Evolutionary conservation across 225 moss, liverwort and hornwort species (phyloP).

Genomic region (Bryoerythrophyllum caledonicum): DNA sequence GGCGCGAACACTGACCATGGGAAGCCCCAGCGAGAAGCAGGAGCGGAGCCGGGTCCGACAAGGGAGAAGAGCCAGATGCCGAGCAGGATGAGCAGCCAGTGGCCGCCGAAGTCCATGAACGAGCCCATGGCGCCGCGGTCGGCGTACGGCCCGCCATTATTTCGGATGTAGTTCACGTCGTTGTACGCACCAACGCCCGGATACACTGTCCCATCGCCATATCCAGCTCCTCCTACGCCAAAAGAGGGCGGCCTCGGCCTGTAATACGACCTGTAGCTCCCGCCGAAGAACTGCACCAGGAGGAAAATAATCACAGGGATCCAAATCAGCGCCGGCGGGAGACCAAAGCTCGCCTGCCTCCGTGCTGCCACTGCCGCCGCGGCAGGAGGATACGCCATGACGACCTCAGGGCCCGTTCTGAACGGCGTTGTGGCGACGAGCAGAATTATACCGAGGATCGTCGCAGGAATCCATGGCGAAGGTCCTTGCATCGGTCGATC

Average conservation of each 20-base stretch:
- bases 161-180: slow-evolving; percentile 29
- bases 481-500: slow-evolving; percentile 37
- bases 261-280: slow-evolving; percentile 14
- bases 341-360: background rate
- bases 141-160: slow-evolving; percentile 25
- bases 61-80: slow-evolving; percentile 45
- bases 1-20: slow-evolving; percentile 49
- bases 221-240: slow-evolving; percentile 17
- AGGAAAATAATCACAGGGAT: slow-evolving; percentile 37
- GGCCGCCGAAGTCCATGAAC: slow-evolving; percentile 58
- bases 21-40: slow-evolving; percentile 21
- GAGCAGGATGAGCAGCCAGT: slow-evolving; percentile 50
- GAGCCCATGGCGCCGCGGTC: slow-evolving; percentile 25
- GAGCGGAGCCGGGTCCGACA: slow-evolving; percentile 32
- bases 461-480: slow-evolving; percentile 47
- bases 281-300: slow-evolving; percentile 39
- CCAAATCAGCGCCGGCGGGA: slow-evolving; percentile 44
- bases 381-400: slow-evolving; percentile 40
- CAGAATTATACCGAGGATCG: slow-evolving; percentile 40
- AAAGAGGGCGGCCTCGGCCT: too few species aligned
- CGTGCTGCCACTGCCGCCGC: too few species aligned
- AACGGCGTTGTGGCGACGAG: slow-evolving; percentile 42
- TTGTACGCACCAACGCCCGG: slow-evolving; percentile 27
- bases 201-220: slow-evolving; percentile 25
- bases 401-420: slow-evolving; percentile 26